Percentiles rank a stretch among this genome's conserved stretches.
These are phyloP conservation scores for Paraurostyla sp. DNA, from an alignment of 73 alveolate genomes.

Conservation along the genomic window DNA sequence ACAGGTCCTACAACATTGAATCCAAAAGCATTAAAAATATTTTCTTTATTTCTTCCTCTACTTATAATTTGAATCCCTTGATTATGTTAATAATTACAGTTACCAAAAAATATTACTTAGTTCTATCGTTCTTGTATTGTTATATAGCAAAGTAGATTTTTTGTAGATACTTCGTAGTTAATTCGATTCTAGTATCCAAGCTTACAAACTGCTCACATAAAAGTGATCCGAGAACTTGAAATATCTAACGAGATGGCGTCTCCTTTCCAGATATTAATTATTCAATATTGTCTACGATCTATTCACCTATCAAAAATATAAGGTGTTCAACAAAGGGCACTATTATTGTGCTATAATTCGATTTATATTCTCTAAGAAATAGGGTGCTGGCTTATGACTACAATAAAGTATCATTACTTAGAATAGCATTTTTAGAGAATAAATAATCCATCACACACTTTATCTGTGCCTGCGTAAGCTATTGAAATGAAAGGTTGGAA, in stretches of 20 bases:
- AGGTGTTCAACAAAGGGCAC: background rate
- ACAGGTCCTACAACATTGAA: background rate
- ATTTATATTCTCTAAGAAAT: background rate
- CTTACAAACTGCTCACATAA: background rate
- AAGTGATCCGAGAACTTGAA: background rate
- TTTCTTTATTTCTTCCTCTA: background rate
- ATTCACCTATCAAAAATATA: background rate
- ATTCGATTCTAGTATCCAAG: background rate
- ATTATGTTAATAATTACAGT: background rate
- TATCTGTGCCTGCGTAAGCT: background rate
- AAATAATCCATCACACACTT: background rate
- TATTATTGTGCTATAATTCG: background rate
- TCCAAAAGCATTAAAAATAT: background rate
- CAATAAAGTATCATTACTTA: background rate
- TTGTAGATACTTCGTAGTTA: background rate
- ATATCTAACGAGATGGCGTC: background rate
- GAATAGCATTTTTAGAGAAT: constrained; percentile 21
- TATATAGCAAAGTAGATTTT: background rate
- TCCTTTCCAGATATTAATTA: background rate
- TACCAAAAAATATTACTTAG: background rate
- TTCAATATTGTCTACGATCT: background rate
- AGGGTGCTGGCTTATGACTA: constrained; percentile 19
- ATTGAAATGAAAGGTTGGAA: background rate
- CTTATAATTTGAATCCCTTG: background rate
- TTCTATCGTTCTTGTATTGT: background rate